phyloP scores from a whole-genome alignment of 164 flowering plant genomes.

The Malania oleifera region DNA sequence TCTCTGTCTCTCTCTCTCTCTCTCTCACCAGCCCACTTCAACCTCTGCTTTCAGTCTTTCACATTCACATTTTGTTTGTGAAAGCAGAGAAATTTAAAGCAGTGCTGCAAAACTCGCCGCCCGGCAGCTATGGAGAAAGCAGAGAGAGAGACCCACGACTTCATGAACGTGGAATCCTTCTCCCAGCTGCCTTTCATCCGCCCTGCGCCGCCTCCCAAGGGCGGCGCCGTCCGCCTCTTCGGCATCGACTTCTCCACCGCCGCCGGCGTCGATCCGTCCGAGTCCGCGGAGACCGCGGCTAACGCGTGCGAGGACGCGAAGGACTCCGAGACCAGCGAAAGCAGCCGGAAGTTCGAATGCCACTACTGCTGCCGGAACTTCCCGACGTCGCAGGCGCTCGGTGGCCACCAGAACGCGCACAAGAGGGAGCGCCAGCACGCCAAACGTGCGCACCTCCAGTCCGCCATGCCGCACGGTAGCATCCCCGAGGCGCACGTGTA shows the following conservation, averaged over 20 bases:
- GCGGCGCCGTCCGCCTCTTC: constrained; percentile 63
- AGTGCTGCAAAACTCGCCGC: no score
- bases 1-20: neutral
- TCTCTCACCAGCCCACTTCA: neutral
- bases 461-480: constrained; percentile 49
- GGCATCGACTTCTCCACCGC: constrained; percentile 55
- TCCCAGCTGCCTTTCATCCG: constrained; percentile 92
- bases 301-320: constrained; percentile 15
- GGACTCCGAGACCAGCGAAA: constrained; percentile 12
- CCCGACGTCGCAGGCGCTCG: constrained; percentile 92
- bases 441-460: constrained; percentile 75
- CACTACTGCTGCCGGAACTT: constrained; percentile 88
- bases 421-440: constrained; percentile 88
- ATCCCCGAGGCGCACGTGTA: constrained; percentile 42
- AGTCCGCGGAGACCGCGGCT: constrained; percentile 24
- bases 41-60: neutral
- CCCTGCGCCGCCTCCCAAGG: constrained; percentile 43
- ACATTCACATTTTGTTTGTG: constrained; percentile 4
- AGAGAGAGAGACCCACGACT: constrained; percentile 70
- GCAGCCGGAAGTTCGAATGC: constrained; percentile 67
- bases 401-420: constrained; percentile 97
- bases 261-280: constrained; percentile 15
- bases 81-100: no score
- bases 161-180: constrained; percentile 95
- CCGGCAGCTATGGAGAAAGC: constrained; percentile 60